Percentiles rank a stretch among this genome's conserved stretches.
phyloP scores from a whole-genome alignment of 192 early-diverging fungal genomes.

The Backusella circina region DNA sequence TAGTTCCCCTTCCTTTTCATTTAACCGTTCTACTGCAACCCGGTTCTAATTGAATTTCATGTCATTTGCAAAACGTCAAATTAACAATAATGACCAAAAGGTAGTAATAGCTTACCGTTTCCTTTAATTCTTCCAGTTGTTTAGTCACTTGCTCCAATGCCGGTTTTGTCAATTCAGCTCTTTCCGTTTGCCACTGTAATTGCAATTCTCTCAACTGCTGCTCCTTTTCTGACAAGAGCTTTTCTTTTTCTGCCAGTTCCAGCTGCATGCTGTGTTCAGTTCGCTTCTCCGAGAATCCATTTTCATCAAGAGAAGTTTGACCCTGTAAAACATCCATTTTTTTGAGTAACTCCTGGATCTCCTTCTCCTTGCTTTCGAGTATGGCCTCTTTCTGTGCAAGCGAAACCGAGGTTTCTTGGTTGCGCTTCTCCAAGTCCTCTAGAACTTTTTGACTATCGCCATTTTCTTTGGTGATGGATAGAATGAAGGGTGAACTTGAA shows the following conservation, averaged over 20 bases:
- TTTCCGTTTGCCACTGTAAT: conserved; percentile 13
- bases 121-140: conserved; percentile 27
- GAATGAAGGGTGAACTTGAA: not conserved
- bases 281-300: not conserved
- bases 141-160: conserved; percentile 26
- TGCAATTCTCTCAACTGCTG: conserved; percentile 11
- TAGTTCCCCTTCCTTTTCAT: conserved; percentile 31
- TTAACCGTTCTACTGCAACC: conserved; percentile 15
- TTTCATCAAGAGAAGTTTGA: not conserved
- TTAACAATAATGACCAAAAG: not conserved
- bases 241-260: conserved; percentile 23
- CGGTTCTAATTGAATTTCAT: conserved; percentile 14
- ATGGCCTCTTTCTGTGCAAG: conserved; percentile 2
- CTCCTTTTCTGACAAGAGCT: conserved; percentile 20
- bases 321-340: not conserved
- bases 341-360: not conserved
- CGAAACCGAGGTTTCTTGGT: not conserved
- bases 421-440: not conserved
- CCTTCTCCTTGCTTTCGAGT: not conserved
- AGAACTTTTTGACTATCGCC: not conserved
- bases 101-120: conserved; percentile 12
- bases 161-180: conserved; percentile 30
- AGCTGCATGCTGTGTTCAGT: not conserved
- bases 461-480: not conserved
- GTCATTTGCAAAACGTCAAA: not conserved